A percentile compares a stretch with the other conserved stretches of the same genome.
Conservation (phyloP, 1,284 basidiomycete genomes). For the Takashimella koratensis region DNA sequence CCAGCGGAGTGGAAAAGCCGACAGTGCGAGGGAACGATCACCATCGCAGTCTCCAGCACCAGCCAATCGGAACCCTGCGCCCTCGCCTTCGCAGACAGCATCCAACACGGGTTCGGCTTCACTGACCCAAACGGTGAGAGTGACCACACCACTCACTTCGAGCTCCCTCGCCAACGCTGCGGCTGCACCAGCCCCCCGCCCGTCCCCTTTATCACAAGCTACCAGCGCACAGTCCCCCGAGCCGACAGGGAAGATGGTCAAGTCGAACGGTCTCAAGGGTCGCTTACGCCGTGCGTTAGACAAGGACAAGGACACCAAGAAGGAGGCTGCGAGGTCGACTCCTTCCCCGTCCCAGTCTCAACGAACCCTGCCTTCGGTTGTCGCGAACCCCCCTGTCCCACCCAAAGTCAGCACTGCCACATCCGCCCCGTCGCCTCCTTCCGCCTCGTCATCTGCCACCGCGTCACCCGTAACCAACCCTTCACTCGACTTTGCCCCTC, state of each 20-base stretch:
- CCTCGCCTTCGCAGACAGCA: neutral
- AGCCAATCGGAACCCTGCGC: neutral
- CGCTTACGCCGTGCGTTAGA: conserved; percentile 65
- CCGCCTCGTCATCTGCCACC: conserved; percentile 8
- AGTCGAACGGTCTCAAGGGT: conserved; percentile 62
- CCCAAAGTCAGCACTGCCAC: conserved; percentile 13
- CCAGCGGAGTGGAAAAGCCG: conserved; percentile 6
- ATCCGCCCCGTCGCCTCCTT: conserved; percentile 6
- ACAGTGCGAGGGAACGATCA: neutral
- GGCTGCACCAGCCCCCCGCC: conserved; percentile 12
- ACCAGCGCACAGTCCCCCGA: conserved; percentile 4
- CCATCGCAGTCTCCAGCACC: neutral
- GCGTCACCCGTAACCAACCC: conserved; percentile 13
- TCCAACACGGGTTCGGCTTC: neutral
- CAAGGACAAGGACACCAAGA: conserved; percentile 31
- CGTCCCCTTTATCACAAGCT: conserved; percentile 35
- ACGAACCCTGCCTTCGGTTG: conserved; percentile 9
- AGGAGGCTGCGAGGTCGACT: conserved; percentile 7
- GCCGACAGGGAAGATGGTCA: conserved; percentile 55
- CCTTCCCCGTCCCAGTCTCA: conserved; percentile 9
- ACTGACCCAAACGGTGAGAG: neutral
- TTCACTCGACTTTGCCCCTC: conserved; percentile 25
- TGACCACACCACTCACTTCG: conserved; percentile 27
- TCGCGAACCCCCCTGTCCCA: neutral
- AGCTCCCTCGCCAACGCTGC: conserved; percentile 34